Evolutionary conservation across 495 filamentous ascomycete species (phyloP), one percentile per base, ranked within the genome.

Genomic region (Chlorociboria aeruginascens): DNA sequence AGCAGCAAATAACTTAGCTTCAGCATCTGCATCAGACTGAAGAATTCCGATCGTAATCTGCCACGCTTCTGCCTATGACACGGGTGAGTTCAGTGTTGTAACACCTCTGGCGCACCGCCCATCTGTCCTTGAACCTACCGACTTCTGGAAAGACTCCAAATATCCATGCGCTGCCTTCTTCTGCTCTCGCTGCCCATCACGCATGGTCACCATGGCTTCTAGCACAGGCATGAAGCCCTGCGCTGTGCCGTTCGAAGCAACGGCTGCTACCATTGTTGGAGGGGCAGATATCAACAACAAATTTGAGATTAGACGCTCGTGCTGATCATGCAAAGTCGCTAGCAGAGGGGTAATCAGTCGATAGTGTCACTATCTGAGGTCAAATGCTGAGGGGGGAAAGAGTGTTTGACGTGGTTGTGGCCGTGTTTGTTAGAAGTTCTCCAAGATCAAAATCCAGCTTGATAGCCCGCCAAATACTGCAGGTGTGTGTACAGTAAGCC

Each of bases 141-240:
- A 95, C 76, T 97, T 99, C 78, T 99, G 92, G 71, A 96, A 99
- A 49, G 80, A 80, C 68, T 92, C 86, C 43, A 99, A 75, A 64
- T 81, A 97, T 56, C 89, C 79, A 63, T 92, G 84, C 33, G 92
- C 92, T 59, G 83, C 79, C 63, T 82, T 78, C 69, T 97, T 99
- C 65, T 90, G 82, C 32, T 79, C 69, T 59, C 81, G 74, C 58
- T 89, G 77, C 52, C 81, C 82, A 69, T 83, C 86, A 64, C 86
- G 83, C 86, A 99, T 93, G 49, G 88, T 93, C 61, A 79, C 71
- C 69, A 96, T 76, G 49, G 93, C 93, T 55, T 78, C 76, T 55
- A 96, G 74, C 52, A 99, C 85, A 56, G 86, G 83, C 60, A 76
- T 78, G 67, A 93, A 92, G 68, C 75, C 78, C 67, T 78, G 77